phyloP scores from a whole-genome alignment of 1,139 yeast genomes.

The Protomyces gravidus region DNA sequence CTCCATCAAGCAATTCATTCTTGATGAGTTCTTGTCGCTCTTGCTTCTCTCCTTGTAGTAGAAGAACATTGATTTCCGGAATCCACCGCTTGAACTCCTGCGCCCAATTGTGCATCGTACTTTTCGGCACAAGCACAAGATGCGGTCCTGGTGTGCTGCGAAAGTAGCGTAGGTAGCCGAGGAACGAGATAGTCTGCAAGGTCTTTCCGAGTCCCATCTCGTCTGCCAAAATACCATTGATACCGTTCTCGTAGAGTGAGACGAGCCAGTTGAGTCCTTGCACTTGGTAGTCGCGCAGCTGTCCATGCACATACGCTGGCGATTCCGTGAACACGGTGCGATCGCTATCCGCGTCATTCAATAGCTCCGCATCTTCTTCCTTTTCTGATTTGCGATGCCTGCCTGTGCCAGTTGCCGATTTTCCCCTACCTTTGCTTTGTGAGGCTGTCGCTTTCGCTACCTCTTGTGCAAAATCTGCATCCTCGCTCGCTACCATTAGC shows the following conservation, averaged over 20 bases:
- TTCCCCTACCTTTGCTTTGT: constrained; percentile 32
- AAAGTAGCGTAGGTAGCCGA: constrained; percentile 78
- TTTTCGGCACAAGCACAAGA: constrained; percentile 87
- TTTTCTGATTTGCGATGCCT: constrained; percentile 45
- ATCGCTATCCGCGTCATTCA: constrained; percentile 55
- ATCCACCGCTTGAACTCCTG: constrained; percentile 94
- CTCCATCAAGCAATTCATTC: constrained; percentile 57
- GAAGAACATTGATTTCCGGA: constrained; percentile 84
- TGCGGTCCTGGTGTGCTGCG: constrained; percentile 84
- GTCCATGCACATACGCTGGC: constrained; percentile 70
- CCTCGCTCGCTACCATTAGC: constrained; percentile 42
- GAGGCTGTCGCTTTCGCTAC: constrained; percentile 53
- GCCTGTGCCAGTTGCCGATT: constrained; percentile 38
- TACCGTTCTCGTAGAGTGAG: constrained; percentile 93
- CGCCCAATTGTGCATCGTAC: constrained; percentile 92
- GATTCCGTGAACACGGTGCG: constrained; percentile 69
- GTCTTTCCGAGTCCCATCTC: constrained; percentile 99
- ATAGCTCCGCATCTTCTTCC: constrained; percentile 86
- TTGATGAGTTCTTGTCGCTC: constrained; percentile 60
- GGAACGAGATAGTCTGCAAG: constrained; percentile 88
- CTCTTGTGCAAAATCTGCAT: constrained; percentile 57
- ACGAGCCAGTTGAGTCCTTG: constrained; percentile 98
- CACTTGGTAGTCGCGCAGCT: constrained; percentile 88
- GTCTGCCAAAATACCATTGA: constrained; percentile 95
- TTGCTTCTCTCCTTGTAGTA: constrained; percentile 83